Evolutionary conservation across 2,329 filamentous ascomycete species (phyloP), one percentile per base, ranked within the genome.

Genomic region (Balansia obtecta): DNA sequence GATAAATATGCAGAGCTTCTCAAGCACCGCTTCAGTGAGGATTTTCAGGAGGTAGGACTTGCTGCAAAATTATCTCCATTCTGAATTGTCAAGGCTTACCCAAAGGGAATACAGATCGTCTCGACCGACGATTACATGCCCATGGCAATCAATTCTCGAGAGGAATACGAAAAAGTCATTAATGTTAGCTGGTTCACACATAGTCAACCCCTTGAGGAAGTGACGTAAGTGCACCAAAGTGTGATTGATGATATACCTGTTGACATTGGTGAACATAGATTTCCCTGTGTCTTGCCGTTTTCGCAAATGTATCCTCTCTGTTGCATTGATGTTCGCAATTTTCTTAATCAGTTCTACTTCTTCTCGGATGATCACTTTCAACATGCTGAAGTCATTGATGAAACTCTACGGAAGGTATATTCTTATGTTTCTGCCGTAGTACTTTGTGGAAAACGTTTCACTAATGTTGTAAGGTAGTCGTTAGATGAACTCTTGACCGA

Each of bases 121-220:
- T 82, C 87, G n/a, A 96, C 88, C 1, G 93, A 98, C 64, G 93
- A 98, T 67, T 98, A 98, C 68, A 98, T 98, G 91, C 94, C 93
- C 2, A 97, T 98, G 93, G 87, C 88, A 1, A 95, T 97, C 64
- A 88, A 89, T 60, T 89, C 85, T 18, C 69, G 77, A 15, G 90
- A 95, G 59, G 90, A 97, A 61, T 97, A 95, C 63, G 88, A 94
- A 60, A 95, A 96, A 61, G 91, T 98, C 37, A 80, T 96, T 56
- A 93, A 89, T 54, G 89, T 97, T 53, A 95, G 86, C 69, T 98
- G 91, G 91, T 97, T 95, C 65, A 84, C 80, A 1, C 90, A 90
- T 42, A 88, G 95, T 33, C 88, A 86, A 58, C 71, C 82, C 16
- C 70, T 78, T 32, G 82, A 90, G 53, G 81, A 93, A 57, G 77